Conservation (phyloP, 148 eudicot species). For the Cornus florida region DNA sequence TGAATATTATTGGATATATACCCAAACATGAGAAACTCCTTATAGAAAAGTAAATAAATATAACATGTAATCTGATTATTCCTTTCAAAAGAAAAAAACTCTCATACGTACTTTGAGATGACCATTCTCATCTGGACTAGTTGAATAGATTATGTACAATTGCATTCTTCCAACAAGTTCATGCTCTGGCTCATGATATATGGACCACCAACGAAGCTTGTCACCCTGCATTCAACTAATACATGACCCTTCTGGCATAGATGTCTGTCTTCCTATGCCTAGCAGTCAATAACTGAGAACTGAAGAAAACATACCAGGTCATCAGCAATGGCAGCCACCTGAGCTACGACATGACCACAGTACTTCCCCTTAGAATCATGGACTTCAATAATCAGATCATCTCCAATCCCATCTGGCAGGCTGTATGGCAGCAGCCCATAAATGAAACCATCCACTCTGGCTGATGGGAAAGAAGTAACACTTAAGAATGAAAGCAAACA, state of each 20-base stretch:
- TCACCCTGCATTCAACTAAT: slow-evolving; percentile 55
- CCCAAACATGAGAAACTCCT: not conserved
- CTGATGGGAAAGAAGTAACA: not conserved
- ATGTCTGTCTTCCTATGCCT: not conserved
- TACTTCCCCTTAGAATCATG: slow-evolving; percentile 44
- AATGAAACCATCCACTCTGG: not conserved
- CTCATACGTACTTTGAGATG: slow-evolving; percentile 45
- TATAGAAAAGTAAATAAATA: not conserved
- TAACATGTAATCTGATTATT: not conserved
- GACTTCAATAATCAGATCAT: slow-evolving; percentile 45
- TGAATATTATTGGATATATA: not conserved
- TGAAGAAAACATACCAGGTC: slow-evolving; percentile 23
- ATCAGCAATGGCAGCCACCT: slow-evolving; percentile 43
- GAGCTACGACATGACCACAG: slow-evolving; percentile 48
- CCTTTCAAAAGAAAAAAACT: not conserved
- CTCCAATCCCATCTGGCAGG: slow-evolving; percentile 44
- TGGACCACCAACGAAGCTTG: slow-evolving; percentile 85
- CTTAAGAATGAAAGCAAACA: not conserved
- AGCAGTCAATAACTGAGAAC: slow-evolving; percentile 1
- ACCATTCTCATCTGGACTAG: slow-evolving; percentile 53
- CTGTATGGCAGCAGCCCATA: slow-evolving; percentile 20
- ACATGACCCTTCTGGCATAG: slow-evolving; percentile 9
- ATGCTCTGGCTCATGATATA: slow-evolving; percentile 88
- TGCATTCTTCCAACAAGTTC: slow-evolving; percentile 86
- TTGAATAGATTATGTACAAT: slow-evolving; percentile 64